Percentiles rank a stretch among this genome's conserved stretches.
These are phyloP conservation scores for Russula sp. DNA, from an alignment of 768 basidiomycete genomes.

Conservation along the genomic window DNA sequence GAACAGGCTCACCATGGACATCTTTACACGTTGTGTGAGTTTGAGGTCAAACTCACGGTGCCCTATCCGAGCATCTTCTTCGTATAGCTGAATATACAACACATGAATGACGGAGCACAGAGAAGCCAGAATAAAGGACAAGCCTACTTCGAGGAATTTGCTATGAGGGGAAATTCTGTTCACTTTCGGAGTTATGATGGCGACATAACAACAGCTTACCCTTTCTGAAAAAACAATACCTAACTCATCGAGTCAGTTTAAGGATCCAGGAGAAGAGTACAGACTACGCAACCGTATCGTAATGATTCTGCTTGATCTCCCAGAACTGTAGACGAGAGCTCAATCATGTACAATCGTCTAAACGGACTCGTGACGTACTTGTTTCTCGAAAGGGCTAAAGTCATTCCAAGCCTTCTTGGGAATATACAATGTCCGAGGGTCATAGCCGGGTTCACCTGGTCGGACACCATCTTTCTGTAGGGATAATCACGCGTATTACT, in stretches of 20 bases:
- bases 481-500: background rate
- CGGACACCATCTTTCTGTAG: conserved; percentile 70
- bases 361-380: conserved; percentile 34
- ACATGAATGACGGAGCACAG: background rate
- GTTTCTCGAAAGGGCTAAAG: conserved; percentile 95
- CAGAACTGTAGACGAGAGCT: conserved; percentile 29
- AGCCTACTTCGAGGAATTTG: conserved; percentile 70
- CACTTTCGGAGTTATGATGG: background rate
- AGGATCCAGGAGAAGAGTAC: conserved; percentile 26
- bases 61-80: conserved; percentile 90
- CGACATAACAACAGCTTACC: conserved; percentile 39
- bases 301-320: conserved; percentile 96
- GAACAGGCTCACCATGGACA: conserved; percentile 78
- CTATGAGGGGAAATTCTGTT: conserved; percentile 34
- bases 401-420: conserved; percentile 68
- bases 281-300: conserved; percentile 64
- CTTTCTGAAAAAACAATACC: conserved; percentile 98
- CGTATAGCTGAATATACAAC: conserved; percentile 55
- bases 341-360: background rate
- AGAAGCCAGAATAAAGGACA: background rate
- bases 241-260: conserved; percentile 27
- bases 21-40: conserved; percentile 87
- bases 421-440: conserved; percentile 81
- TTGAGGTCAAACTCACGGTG: conserved; percentile 96
- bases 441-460: conserved; percentile 82